These are phyloP conservation scores for Linnemannia elongata DNA, from an alignment of 192 early-diverging fungal species.

Conservation along the genomic window DNA sequence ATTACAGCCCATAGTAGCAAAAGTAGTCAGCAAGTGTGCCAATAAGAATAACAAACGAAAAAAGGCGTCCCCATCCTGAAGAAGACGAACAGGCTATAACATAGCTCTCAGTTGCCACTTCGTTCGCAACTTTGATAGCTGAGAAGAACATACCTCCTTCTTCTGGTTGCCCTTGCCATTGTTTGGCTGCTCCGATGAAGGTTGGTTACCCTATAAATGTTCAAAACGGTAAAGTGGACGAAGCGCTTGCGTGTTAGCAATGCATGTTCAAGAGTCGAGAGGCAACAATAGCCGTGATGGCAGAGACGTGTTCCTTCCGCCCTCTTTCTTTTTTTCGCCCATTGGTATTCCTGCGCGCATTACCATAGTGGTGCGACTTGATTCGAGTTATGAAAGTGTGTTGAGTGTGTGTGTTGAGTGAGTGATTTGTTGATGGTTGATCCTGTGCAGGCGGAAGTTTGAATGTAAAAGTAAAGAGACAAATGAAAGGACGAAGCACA, in stretches of 20 bases:
- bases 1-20: background rate
- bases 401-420: background rate
- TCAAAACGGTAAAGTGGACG: background rate
- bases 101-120: background rate
- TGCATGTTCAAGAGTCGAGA: background rate
- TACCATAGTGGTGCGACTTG: conserved; percentile 13
- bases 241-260: background rate
- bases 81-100: background rate
- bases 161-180: conserved; percentile 41
- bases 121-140: background rate
- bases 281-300: background rate
- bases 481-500: conserved; percentile 3
- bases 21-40: background rate
- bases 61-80: background rate
- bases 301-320: background rate
- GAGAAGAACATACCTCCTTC: conserved; percentile 44
- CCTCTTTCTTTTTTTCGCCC: background rate
- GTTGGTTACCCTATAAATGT: conserved; percentile 47
- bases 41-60: background rate
- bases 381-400: background rate
- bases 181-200: conserved; percentile 47
- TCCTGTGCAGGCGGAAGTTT: background rate
- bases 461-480: background rate
- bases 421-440: background rate
- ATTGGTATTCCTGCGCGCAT: background rate